Base-by-base conservation (phyloP, 768 basidiomycete genomes). In the Dacryopinax primogenitus region DNA sequence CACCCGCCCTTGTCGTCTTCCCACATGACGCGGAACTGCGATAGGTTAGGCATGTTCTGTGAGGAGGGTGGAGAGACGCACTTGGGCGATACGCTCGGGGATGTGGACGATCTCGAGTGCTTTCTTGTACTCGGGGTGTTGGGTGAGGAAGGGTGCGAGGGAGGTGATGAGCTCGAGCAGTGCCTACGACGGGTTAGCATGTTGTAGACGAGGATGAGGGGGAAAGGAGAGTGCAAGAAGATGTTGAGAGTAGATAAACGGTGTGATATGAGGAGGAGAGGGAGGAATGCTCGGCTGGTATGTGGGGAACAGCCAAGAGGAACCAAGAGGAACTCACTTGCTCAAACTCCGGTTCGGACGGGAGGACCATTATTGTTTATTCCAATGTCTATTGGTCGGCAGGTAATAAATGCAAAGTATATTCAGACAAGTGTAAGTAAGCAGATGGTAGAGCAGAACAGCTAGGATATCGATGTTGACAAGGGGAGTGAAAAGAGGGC, bases 1-100 rank as follows among this genome's bases (percentile, higher is more conserved):
- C 82, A 73, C 47, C 77, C 69, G 63, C 84, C 84, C 68, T 83
- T 74, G 72, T 88, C 86, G 71, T 86, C 83, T 74, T 89, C 86
- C 87, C 87, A 89, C 67, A 83, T 80, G 63, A 88, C 85, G 70
- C 86, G 84, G 83, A 88, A 87, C 72, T 86, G 82, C 41, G 83
- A 69, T 65, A 83, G 12, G 12, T n/a, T n/a, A n/a, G n/a, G n/a
- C n/a, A n/a, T n/a, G n/a, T n/a, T n/a, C n/a, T n/a, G n/a, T n/a
- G n/a, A n/a, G n/a, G n/a, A n/a, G 13, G 39, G 28, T 3, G 21
- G 6, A 12, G 32, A 32, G n/a, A 35, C 66, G 18, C 9, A 67
- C 51, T 62, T 69, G 76, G 70, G 78, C 73, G 72, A 78, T 72
- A 47, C 78, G 74, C 73, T 78, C 78, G 16, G 77, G 77, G 69